A percentile compares a stretch with the other conserved stretches of the same genome.
Evolutionary conservation across 768 basidiomycete species (phyloP).

Genomic region (Cystofilobasidium bisporidii): DNA sequence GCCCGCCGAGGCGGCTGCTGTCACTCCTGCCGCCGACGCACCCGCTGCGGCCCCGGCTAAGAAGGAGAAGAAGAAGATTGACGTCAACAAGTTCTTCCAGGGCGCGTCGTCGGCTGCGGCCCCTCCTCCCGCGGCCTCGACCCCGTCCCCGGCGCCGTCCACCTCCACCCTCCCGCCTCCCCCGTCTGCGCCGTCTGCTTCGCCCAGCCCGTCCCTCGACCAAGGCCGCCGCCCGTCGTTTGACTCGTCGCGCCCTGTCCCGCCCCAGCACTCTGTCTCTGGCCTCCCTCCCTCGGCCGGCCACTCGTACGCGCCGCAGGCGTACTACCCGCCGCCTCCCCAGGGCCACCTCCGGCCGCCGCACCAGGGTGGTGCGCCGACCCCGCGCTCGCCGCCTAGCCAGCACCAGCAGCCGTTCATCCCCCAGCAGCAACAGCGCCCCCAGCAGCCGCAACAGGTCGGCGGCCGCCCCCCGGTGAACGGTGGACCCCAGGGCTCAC

Average conservation of each 20-base stretch:
- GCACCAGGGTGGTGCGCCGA: slow-evolving; percentile 18
- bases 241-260: slow-evolving; percentile 16
- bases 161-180: slow-evolving; percentile 23
- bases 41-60: slow-evolving; percentile 28
- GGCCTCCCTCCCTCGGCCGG: slow-evolving; percentile 11
- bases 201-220: slow-evolving; percentile 27
- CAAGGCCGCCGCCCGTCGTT: slow-evolving; percentile 18
- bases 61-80: slow-evolving; percentile 41
- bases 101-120: slow-evolving; percentile 13
- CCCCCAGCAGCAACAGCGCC: slow-evolving; percentile 17
- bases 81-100: slow-evolving; percentile 45
- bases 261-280: not conserved
- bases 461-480: slow-evolving; percentile 7
- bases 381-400: slow-evolving; percentile 32
- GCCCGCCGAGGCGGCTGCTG: slow-evolving; percentile 4
- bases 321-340: slow-evolving; percentile 23
- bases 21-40: slow-evolving; percentile 24
- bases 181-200: slow-evolving; percentile 26
- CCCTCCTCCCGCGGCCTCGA: slow-evolving; percentile 12
- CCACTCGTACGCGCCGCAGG: slow-evolving; percentile 8
- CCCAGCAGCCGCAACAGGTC: not conserved
- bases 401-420: slow-evolving; percentile 31
- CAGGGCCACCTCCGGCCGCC: slow-evolving; percentile 29
- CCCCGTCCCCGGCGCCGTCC: slow-evolving; percentile 17
- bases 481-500: slow-evolving; percentile 31